phyloP scores from a whole-genome alignment of 2,329 filamentous ascomycete genomes.

The Aspergillus amoenus region DNA sequence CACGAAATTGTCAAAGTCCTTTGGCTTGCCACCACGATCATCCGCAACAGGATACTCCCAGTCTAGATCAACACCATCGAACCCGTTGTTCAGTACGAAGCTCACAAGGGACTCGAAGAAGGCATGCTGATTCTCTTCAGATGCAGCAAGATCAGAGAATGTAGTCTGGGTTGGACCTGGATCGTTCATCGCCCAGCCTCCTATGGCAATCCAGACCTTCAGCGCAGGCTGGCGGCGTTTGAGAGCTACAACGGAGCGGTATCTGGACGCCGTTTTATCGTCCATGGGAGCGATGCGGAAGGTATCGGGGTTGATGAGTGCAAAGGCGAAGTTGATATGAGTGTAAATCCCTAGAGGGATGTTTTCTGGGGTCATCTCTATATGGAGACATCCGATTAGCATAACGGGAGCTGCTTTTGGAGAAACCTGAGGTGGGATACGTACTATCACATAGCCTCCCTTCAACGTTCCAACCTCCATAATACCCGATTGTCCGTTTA shows the following conservation, averaged over 20 bases:
- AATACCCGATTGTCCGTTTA: conserved; percentile 35
- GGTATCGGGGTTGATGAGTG: conserved; percentile 40
- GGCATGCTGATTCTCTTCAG: conserved; percentile 6
- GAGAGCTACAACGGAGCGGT: conserved; percentile 27
- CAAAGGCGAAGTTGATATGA: conserved; percentile 44
- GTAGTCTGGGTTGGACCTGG: conserved; percentile 17
- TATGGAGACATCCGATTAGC: background rate
- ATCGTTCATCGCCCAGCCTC: conserved; percentile 27
- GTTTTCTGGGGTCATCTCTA: conserved; percentile 16
- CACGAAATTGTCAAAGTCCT: conserved; percentile 4
- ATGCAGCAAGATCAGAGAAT: conserved; percentile 20
- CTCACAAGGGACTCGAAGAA: conserved; percentile 17
- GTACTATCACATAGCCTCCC: conserved; percentile 21
- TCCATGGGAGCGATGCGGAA: conserved; percentile 31
- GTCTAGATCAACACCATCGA: conserved; percentile 18
- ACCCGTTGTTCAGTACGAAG: conserved; percentile 11
- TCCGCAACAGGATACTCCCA: conserved; percentile 18
- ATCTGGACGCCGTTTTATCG: conserved; percentile 15
- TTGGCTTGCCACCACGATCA: background rate
- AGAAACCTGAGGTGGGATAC: background rate
- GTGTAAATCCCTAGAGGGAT: conserved; percentile 25
- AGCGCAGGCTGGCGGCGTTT: conserved; percentile 27
- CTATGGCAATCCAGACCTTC: conserved; percentile 26
- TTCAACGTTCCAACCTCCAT: conserved; percentile 31
- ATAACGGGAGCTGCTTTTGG: background rate